These are phyloP conservation scores for Phytophthora nicotianae DNA, from an alignment of 352 stramenopile genomes.

Conservation along the genomic window DNA sequence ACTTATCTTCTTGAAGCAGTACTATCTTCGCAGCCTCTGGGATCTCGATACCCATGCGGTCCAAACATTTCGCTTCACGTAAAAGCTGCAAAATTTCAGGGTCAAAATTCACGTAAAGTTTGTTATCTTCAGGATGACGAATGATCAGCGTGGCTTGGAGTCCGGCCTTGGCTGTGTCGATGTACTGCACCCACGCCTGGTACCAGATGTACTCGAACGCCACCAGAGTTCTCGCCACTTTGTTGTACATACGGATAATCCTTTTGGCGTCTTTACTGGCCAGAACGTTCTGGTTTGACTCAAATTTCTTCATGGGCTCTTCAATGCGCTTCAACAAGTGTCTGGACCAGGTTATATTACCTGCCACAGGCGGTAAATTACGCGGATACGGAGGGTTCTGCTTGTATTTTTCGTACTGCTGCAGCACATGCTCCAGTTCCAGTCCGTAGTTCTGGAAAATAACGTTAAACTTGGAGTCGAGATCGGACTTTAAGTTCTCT, in stretches of 20 bases:
- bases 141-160: constrained; percentile 99
- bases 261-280: constrained; percentile 97
- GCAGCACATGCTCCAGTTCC: constrained; percentile 97
- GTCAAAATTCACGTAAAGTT: constrained; percentile 99
- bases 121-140: constrained; percentile 97
- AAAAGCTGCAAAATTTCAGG: constrained; percentile 98
- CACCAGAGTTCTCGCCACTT: constrained; percentile 97
- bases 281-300: constrained; percentile 97
- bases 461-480: constrained; percentile 99
- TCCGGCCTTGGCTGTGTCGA: constrained; percentile 97
- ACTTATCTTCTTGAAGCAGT: constrained; percentile 98
- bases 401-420: constrained; percentile 99
- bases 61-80: constrained; percentile 96
- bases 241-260: constrained; percentile 99
- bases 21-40: constrained; percentile 98
- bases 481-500: constrained; percentile 97
- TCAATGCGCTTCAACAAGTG: constrained; percentile 99
- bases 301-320: constrained; percentile 99
- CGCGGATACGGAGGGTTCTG: constrained; percentile 96
- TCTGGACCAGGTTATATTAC: constrained; percentile 98
- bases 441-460: constrained; percentile 99
- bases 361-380: constrained; percentile 96
- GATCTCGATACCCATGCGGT: constrained; percentile 98
- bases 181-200: constrained; percentile 98
- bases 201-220: constrained; percentile 99